Evolutionary conservation across 306 rosid genomes (phyloP).

Genomic region (Luffa aegyptiaca): DNA sequence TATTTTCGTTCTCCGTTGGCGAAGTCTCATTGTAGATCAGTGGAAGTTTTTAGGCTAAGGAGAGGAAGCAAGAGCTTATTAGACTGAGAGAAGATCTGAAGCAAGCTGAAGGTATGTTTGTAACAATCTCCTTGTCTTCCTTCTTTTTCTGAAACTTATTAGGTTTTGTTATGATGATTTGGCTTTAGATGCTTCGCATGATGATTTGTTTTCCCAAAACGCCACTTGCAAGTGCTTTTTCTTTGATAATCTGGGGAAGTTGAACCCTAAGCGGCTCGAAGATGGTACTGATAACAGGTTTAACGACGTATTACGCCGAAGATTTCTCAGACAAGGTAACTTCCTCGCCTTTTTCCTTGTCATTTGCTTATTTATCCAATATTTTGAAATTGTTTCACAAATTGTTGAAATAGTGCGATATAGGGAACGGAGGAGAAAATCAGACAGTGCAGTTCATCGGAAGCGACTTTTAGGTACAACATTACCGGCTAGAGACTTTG

Average conservation of each 20-base stretch:
- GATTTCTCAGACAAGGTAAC: conserved; percentile 89
- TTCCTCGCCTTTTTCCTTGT: not conserved
- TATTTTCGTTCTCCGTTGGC: not conserved
- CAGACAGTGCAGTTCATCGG: conserved; percentile 30
- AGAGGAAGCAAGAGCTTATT: conserved; percentile 69
- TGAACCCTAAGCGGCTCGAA: conserved; percentile 25
- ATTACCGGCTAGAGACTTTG: not conserved
- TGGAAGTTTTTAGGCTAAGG: conserved; percentile 55
- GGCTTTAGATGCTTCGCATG: conserved; percentile 51
- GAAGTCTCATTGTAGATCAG: not conserved
- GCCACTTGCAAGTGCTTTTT: conserved; percentile 90
- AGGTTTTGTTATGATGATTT: not conserved
- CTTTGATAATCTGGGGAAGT: conserved; percentile 52
- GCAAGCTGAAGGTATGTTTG: conserved; percentile 67
- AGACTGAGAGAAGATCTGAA: conserved; percentile 70
- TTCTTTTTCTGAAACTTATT: not conserved
- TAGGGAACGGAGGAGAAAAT: conserved; percentile 51
- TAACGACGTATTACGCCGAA: conserved; percentile 74
- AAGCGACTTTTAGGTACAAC: conserved; percentile 37
- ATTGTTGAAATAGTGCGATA: conserved; percentile 39
- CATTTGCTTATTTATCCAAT: not conserved
- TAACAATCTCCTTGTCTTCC: not conserved
- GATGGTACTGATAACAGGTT: conserved; percentile 43
- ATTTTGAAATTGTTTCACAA: not conserved
- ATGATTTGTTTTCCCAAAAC: conserved; percentile 56